A percentile compares a stretch with the other conserved stretches of the same genome.
Evolutionary conservation across 2,329 filamentous ascomycete species (phyloP).

Genomic region (Penicillium sp.): DNA sequence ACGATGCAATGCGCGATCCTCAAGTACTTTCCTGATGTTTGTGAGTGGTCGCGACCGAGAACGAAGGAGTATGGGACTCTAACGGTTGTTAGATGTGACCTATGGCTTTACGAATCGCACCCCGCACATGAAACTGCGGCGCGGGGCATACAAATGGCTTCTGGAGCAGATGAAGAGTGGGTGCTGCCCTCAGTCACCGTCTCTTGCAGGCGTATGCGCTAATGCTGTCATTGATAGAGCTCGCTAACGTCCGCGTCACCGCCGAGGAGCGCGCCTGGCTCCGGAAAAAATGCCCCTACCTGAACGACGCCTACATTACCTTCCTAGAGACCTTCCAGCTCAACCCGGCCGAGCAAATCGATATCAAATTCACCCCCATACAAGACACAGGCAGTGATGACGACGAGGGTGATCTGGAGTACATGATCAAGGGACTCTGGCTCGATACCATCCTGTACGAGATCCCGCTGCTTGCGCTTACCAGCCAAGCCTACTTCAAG

Average conservation of each 20-base stretch:
- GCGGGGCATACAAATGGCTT: conserved; percentile 81
- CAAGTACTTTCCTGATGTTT: conserved; percentile 77
- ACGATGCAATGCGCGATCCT: conserved; percentile 98
- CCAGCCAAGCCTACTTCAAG: conserved; percentile 95
- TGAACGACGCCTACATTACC: conserved; percentile 71
- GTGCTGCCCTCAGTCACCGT: conserved; percentile 23
- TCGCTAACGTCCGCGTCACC: conserved; percentile 76
- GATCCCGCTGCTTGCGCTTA: conserved; percentile 86
- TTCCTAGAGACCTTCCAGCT: conserved; percentile 82
- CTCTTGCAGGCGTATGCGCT: not conserved
- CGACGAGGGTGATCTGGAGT: conserved; percentile 70
- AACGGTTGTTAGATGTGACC: conserved; percentile 59
- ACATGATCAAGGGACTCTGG: conserved; percentile 80
- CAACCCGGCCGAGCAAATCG: conserved; percentile 75
- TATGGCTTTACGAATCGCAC: conserved; percentile 97
- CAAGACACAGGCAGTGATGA: conserved; percentile 60
- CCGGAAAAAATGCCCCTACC: conserved; percentile 73
- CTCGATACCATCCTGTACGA: conserved; percentile 96
- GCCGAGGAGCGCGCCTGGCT: conserved; percentile 78
- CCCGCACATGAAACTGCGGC: conserved; percentile 83
- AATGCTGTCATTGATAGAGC: conserved; percentile 51
- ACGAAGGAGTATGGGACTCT: not conserved
- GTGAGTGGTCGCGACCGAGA: conserved; percentile 32
- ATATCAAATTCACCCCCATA: conserved; percentile 60
- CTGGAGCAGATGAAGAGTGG: conserved; percentile 74